These are phyloP conservation scores for Lepidium didymum DNA, from an alignment of 345 rosid species.

Conservation along the genomic window DNA sequence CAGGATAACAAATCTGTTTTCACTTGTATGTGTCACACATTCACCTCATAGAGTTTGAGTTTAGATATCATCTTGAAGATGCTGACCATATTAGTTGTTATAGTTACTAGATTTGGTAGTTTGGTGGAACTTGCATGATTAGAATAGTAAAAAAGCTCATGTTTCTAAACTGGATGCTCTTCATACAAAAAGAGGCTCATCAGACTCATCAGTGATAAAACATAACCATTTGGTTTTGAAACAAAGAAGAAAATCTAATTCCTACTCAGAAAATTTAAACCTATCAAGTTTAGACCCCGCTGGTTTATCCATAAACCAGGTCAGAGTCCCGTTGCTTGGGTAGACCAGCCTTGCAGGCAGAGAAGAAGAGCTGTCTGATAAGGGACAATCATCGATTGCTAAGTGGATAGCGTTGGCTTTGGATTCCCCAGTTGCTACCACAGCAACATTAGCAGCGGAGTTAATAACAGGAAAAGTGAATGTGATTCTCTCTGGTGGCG, in stretches of 20 bases:
- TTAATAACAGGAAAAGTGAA: conserved; percentile 90
- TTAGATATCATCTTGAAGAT: not conserved
- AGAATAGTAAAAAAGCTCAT: not conserved
- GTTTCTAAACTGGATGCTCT: conserved; percentile 9
- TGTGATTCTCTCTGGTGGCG: conserved; percentile 92
- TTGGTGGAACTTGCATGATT: not conserved
- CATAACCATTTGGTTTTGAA: conserved; percentile 7
- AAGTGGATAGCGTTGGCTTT: conserved; percentile 69
- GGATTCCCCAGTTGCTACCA: conserved; percentile 67
- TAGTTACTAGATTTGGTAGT: conserved; percentile 5
- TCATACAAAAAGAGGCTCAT: conserved; percentile 1
- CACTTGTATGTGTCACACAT: not conserved
- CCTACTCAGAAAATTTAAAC: conserved; percentile 33
- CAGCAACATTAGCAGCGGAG: conserved; percentile 66
- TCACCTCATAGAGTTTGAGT: conserved; percentile 1
- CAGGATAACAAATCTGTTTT: not conserved
- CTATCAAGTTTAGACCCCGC: conserved; percentile 67
- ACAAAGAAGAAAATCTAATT: conserved; percentile 6
- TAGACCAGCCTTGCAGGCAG: conserved; percentile 67
- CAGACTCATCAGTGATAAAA: not conserved
- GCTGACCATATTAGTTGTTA: not conserved
- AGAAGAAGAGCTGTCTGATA: conserved; percentile 28
- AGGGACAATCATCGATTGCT: conserved; percentile 42
- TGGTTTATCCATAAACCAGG: conserved; percentile 79
- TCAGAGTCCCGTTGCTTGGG: conserved; percentile 55